Percentiles rank a stretch among this genome's conserved stretches.
Conservation (phyloP, 257 asterid genomes). For the Forsythia viridissima region DNA sequence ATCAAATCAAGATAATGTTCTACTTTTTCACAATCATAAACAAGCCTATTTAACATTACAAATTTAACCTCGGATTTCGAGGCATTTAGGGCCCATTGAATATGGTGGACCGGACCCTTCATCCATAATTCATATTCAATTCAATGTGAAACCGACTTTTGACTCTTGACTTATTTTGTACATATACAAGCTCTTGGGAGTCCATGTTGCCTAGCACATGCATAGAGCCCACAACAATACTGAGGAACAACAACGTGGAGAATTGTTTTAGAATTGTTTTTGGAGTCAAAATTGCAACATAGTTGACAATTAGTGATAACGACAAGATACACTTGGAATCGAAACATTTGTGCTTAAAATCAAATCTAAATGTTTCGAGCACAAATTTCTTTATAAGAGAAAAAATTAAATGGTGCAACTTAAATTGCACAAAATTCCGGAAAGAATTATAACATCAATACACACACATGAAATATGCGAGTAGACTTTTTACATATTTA, state of each 20-base stretch:
- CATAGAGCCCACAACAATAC: constrained; percentile 49
- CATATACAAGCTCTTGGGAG: constrained; percentile 32
- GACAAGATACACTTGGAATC: not conserved
- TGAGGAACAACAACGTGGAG: not conserved
- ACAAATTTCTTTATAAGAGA: no score
- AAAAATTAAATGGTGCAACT: no score
- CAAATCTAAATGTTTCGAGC: not conserved
- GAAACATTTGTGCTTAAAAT: not conserved
- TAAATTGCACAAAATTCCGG: not conserved
- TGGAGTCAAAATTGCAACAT: not conserved
- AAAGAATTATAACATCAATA: not conserved
- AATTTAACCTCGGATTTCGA: constrained; percentile 14
- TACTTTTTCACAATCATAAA: not conserved
- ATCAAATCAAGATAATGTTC: not conserved
- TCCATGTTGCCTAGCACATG: constrained; percentile 70
- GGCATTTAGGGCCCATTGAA: constrained; percentile 58
- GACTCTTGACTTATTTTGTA: constrained; percentile 44
- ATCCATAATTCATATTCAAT: constrained; percentile 57
- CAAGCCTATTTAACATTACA: not conserved
- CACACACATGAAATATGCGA: not conserved
- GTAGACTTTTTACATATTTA: not conserved
- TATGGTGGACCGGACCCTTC: constrained; percentile 43
- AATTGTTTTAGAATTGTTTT: not conserved
- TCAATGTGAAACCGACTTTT: constrained; percentile 57
- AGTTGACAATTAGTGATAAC: not conserved